Evolutionary conservation across 352 stramenopile species (phyloP).

Genomic region (Pythium sp.): DNA sequence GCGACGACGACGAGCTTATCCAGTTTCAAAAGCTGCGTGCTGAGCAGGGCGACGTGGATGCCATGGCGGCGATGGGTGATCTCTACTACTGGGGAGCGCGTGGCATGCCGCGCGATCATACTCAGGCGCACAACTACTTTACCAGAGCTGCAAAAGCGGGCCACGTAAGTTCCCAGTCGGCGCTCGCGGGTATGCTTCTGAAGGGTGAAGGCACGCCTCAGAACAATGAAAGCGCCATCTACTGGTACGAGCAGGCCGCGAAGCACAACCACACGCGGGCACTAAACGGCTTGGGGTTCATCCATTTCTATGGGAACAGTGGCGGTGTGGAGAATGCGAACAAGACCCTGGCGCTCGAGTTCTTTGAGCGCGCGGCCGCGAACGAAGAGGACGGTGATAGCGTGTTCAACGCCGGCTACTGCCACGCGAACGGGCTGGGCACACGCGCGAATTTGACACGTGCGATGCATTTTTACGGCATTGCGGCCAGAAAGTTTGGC

Average conservation of each 20-base stretch:
- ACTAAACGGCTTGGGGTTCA: conserved; percentile 88
- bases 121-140: conserved; percentile 73
- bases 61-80: conserved; percentile 85
- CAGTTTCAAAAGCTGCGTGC: conserved; percentile 82
- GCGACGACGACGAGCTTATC: conserved; percentile 85
- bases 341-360: conserved; percentile 69
- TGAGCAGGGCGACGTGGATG: conserved; percentile 67
- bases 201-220: conserved; percentile 79
- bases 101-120: conserved; percentile 70
- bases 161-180: conserved; percentile 55
- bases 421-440: conserved; percentile 62
- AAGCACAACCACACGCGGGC: conserved; percentile 68
- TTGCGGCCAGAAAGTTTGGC: conserved; percentile 67
- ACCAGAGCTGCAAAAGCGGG: conserved; percentile 54
- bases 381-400: conserved; percentile 84
- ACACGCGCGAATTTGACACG: conserved; percentile 46
- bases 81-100: conserved; percentile 88
- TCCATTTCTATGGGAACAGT: conserved; percentile 82
- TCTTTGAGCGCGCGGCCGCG: conserved; percentile 78
- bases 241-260: conserved; percentile 75
- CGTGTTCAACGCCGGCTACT: conserved; percentile 90
- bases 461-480: conserved; percentile 60
- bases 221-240: conserved; percentile 71
- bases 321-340: conserved; percentile 53
- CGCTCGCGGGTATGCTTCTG: conserved; percentile 82